These are phyloP conservation scores for Rhizopogon sp. DNA, from an alignment of 768 basidiomycete genomes.

Conservation along the genomic window DNA sequence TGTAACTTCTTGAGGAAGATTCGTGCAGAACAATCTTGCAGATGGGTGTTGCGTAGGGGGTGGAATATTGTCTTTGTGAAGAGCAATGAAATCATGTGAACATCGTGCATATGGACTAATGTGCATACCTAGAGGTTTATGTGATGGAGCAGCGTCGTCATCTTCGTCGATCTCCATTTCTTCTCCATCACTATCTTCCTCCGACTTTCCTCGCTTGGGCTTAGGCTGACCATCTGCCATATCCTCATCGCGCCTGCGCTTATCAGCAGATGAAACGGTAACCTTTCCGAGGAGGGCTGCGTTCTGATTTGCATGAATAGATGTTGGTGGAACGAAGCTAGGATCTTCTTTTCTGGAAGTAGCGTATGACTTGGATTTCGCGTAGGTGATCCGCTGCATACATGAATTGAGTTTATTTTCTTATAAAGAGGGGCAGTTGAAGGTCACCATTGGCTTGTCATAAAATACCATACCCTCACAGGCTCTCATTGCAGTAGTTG, in stretches of 20 bases:
- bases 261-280: slow-evolving; percentile 39
- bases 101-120: slow-evolving; percentile 16
- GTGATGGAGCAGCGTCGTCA: slow-evolving; percentile 49
- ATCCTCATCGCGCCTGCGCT: slow-evolving; percentile 65
- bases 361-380: slow-evolving; percentile 85
- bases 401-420: neutral
- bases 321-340: slow-evolving; percentile 68
- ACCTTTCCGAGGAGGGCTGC: slow-evolving; percentile 34
- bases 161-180: slow-evolving; percentile 97
- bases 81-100: slow-evolving; percentile 25
- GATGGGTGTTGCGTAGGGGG: slow-evolving; percentile 50
- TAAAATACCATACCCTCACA: slow-evolving; percentile 93
- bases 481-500: slow-evolving; percentile 89
- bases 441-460: slow-evolving; percentile 82
- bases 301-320: slow-evolving; percentile 52
- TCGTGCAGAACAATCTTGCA: slow-evolving; percentile 68
- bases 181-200: slow-evolving; percentile 65
- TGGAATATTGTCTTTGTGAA: slow-evolving; percentile 34
- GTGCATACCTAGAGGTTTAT: slow-evolving; percentile 42
- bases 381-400: slow-evolving; percentile 82
- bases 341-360: slow-evolving; percentile 77
- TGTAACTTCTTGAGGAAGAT: slow-evolving; percentile 87
- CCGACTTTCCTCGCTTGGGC: slow-evolving; percentile 66
- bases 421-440: slow-evolving; percentile 2
- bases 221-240: slow-evolving; percentile 46